Evolutionary conservation across 345 rosid genomes (phyloP), one percentile per base, ranked within the genome.

Genomic region (Linum usitatissimum): DNA sequence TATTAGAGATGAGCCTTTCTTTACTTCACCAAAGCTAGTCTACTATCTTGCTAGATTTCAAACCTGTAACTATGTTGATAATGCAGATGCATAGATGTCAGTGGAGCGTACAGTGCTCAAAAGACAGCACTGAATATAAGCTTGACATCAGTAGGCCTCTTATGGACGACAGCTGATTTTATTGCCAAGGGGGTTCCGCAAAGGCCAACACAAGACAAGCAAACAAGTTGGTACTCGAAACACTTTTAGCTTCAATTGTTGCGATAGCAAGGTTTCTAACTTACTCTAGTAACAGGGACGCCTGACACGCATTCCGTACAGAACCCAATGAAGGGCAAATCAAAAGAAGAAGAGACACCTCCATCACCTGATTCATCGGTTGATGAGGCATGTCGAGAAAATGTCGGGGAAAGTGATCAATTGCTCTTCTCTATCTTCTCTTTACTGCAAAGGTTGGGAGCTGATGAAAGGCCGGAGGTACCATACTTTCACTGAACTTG

Each of bases 391-490:
- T 60, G 53, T 28, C 59, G 59, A 3, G 19, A 60, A 58, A 71
- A 75, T 68, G 63, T 68, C 19, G 80, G 69, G 66, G 84, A 80
- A 68, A 68, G 75, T 36, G 87, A 87, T 76, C 84, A 86, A 73
- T 77, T 93, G 81, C 72, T 93, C 63, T 81, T 93, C 73, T 72
- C 82, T 73, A 90, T 90, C 65, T 93, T 93, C 79, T 87, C 85
- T 17, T 80, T 90, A 66, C 95, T 93, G 76, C 94, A 87, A 73
- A 84, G 83, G 78, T 94, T 90, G 74, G 99, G 95, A 68, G 86
- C 78, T 71, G 99, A 93, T 67, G 97, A 90, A 63, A 86, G 99
- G 70, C 94, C 99, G 45, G 99, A 93, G 99, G 98, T 92, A 76
- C 23, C 68, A 34, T 7, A 34, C 5, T 34, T 34, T 34, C 38